Percentiles rank a stretch among this genome's conserved stretches.
Conservation (phyloP, 1,284 basidiomycete species). For the Cryptococcus sp. region DNA sequence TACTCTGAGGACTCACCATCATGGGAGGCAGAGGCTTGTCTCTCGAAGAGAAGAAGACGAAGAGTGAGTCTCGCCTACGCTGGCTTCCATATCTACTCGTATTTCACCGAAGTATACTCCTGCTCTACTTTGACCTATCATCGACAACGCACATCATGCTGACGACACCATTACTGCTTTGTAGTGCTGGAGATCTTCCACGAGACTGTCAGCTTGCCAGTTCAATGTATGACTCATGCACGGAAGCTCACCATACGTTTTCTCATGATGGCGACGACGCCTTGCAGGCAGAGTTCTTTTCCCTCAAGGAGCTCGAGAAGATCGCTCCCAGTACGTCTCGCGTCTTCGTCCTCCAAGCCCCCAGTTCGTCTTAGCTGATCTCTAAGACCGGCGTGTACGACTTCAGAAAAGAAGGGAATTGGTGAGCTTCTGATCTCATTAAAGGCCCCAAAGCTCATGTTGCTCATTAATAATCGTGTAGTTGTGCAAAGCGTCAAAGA, state of each 20-base stretch:
- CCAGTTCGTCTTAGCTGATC: background rate
- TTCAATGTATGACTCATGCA: background rate
- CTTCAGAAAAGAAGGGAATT: constrained; percentile 81
- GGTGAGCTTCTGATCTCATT: constrained; percentile 56
- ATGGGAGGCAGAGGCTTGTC: constrained; percentile 52
- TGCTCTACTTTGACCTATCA: background rate
- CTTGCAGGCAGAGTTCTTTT: constrained; percentile 75
- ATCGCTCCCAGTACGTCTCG: constrained; percentile 48
- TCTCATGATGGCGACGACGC: background rate
- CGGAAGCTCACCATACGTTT: background rate
- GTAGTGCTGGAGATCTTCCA: constrained; percentile 80
- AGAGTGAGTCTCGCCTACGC: constrained; percentile 46
- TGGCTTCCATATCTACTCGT: background rate
- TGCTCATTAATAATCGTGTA: constrained; percentile 37
- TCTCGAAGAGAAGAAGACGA: constrained; percentile 51
- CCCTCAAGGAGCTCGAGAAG: constrained; percentile 88
- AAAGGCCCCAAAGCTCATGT: background rate
- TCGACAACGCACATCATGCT: background rate
- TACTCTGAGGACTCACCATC: background rate
- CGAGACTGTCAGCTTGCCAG: constrained; percentile 64
- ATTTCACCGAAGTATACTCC: background rate
- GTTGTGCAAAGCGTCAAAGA: constrained; percentile 87
- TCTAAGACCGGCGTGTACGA: constrained; percentile 50
- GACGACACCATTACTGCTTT: background rate
- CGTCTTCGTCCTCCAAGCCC: background rate